Evolutionary conservation across 805 yeast species (phyloP).

Genomic region (Yamadazyma ubonensis): DNA sequence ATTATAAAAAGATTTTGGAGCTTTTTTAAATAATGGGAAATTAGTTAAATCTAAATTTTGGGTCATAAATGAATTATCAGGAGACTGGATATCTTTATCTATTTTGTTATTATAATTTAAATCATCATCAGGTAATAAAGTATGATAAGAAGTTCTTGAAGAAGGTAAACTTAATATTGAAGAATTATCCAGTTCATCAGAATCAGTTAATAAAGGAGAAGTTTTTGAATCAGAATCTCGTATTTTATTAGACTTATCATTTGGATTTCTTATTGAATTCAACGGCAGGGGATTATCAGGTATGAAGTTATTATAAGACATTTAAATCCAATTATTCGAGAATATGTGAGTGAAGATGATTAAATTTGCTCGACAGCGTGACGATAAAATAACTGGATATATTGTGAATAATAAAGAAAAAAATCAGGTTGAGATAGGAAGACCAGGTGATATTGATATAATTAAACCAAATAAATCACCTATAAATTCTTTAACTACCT

Average conservation of each 20-base stretch:
- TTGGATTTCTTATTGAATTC: slow-evolving; percentile 2
- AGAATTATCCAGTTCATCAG: background rate
- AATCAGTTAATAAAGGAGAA: background rate
- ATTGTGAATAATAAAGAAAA: too few species aligned
- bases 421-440: too few species aligned
- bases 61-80: slow-evolving; percentile 20
- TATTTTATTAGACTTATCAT: background rate
- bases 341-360: too few species aligned
- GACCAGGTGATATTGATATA: too few species aligned
- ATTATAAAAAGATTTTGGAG: slow-evolving; percentile 63
- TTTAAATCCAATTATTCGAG: too few species aligned
- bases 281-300: slow-evolving; percentile 30
- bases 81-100: slow-evolving; percentile 13
- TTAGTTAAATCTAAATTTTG: slow-evolving; percentile 23
- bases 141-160: background rate
- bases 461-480: too few species aligned
- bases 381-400: too few species aligned
- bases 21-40: slow-evolving; percentile 61
- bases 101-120: slow-evolving; percentile 12
- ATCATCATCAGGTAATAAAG: slow-evolving; percentile 4
- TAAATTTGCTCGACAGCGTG: too few species aligned
- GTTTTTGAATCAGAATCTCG: background rate
- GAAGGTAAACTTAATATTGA: background rate
- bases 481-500: too few species aligned
- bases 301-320: slow-evolving; percentile 16